phyloP scores from a whole-genome alignment of 75 land plant genomes.

The Larix kaempferi region DNA sequence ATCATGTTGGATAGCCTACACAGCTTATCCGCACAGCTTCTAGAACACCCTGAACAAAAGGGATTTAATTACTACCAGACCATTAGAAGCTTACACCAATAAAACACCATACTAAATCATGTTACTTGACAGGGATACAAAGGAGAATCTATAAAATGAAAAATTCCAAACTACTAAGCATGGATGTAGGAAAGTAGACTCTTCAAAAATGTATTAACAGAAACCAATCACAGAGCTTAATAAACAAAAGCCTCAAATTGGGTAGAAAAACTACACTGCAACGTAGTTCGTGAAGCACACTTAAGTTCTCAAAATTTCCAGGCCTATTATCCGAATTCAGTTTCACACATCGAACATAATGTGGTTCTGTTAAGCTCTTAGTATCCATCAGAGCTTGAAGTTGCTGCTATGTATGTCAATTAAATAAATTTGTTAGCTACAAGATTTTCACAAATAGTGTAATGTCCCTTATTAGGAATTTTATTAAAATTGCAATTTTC shows the following conservation, averaged over 20 bases:
- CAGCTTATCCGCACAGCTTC: no score
- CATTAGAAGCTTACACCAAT: neutral
- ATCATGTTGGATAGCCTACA: constrained; percentile 81
- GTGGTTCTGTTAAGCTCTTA: no score
- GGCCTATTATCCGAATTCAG: constrained; percentile 81
- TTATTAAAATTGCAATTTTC: no score
- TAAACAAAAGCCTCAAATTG: neutral
- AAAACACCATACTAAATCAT: neutral
- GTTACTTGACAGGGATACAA: neutral
- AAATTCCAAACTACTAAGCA: neutral
- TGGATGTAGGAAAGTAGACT: neutral
- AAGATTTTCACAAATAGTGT: no score
- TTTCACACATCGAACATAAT: no score
- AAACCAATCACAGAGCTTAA: neutral
- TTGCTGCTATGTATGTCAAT: no score
- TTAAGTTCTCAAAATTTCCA: constrained; percentile 85
- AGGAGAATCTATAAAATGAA: neutral
- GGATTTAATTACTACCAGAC: neutral
- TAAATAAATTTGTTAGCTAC: no score
- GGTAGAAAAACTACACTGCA: constrained; percentile 75
- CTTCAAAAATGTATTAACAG: neutral
- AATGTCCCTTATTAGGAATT: no score
- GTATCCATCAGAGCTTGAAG: no score
- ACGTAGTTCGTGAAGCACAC: constrained; percentile 89
- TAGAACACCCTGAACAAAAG: constrained; percentile 60